A percentile compares a stretch with the other conserved stretches of the same genome.
phyloP scores from a whole-genome alignment of 2,329 filamentous ascomycete species.

The Aspergillus caelatus region DNA sequence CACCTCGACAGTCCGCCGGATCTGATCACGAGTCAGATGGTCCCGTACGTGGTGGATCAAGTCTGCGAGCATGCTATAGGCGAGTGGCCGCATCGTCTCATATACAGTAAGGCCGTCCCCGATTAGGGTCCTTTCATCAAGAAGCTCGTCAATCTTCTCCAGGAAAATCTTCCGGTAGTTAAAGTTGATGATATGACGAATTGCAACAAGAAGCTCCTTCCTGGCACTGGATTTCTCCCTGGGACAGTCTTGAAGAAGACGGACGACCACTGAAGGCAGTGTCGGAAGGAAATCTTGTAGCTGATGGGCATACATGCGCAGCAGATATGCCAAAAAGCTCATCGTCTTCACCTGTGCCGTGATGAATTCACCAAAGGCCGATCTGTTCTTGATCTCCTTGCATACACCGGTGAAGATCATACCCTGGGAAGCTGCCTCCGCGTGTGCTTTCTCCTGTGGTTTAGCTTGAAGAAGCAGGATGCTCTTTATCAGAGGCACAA shows the following conservation, averaged over 20 bases:
- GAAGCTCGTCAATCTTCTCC: constrained; percentile 87
- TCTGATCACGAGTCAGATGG: constrained; percentile 83
- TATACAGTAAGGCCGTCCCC: constrained; percentile 96
- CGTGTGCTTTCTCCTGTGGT: constrained; percentile 89
- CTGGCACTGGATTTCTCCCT: constrained; percentile 90
- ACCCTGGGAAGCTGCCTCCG: constrained; percentile 75
- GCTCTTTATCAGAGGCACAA: constrained; percentile 91
- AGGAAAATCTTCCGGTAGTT: constrained; percentile 96
- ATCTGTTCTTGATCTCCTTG: constrained; percentile 87
- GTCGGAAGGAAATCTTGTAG: constrained; percentile 84
- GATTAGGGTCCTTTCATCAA: constrained; percentile 92
- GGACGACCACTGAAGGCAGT: constrained; percentile 85
- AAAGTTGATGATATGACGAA: constrained; percentile 98
- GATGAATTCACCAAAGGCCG: constrained; percentile 95
- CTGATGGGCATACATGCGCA: constrained; percentile 84
- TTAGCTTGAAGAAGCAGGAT: constrained; percentile 87
- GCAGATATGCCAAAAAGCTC: constrained; percentile 93
- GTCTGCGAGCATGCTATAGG: constrained; percentile 98
- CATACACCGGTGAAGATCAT: constrained; percentile 91
- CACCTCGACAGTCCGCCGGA: constrained; percentile 92
- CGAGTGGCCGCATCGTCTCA: constrained; percentile 91
- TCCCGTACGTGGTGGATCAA: constrained; percentile 96
- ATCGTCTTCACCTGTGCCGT: constrained; percentile 99
- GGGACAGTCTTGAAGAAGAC: constrained; percentile 89
- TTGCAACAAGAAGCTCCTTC: constrained; percentile 94